phyloP scores from a whole-genome alignment of 805 yeast species.

The Citeromyces matritensis region DNA sequence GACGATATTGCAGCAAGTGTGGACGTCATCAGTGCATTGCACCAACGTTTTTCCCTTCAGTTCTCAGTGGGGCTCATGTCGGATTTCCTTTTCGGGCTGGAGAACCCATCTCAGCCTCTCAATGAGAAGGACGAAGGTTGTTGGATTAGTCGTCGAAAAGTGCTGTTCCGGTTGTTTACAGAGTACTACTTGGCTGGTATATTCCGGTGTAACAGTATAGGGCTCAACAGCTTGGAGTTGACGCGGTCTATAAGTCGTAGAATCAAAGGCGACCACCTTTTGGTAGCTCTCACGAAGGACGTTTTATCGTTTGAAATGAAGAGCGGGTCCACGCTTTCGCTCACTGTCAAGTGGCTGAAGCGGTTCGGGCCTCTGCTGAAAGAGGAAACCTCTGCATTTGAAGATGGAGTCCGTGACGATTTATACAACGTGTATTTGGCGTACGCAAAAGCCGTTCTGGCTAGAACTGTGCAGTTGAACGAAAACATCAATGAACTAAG shows the following conservation, averaged over 20 bases:
- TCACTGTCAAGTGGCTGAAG: slow-evolving; percentile 34
- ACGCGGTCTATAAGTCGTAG: slow-evolving; percentile 27
- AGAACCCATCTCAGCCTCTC: slow-evolving; percentile 14
- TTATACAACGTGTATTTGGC: slow-evolving; percentile 21
- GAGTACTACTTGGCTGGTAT: slow-evolving; percentile 49
- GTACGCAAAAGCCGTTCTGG: slow-evolving; percentile 26
- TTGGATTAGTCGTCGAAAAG: slow-evolving; percentile 7
- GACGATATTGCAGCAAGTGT: slow-evolving; percentile 51
- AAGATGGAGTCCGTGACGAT: slow-evolving; percentile 10
- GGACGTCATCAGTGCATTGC: slow-evolving; percentile 56
- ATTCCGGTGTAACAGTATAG: slow-evolving; percentile 24
- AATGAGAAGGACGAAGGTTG: slow-evolving; percentile 25
- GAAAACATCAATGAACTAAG: slow-evolving; percentile 18
- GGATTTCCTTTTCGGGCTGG: slow-evolving; percentile 23
- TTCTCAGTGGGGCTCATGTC: slow-evolving; percentile 37
- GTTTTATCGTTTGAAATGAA: slow-evolving; percentile 21
- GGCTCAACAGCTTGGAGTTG: slow-evolving; percentile 20
- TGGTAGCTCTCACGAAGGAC: slow-evolving; percentile 14
- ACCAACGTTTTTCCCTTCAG: slow-evolving; percentile 47
- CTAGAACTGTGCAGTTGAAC: slow-evolving; percentile 18
- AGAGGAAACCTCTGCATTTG: slow-evolving; percentile 13
- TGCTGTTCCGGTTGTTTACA: slow-evolving; percentile 30
- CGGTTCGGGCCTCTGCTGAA: slow-evolving; percentile 22
- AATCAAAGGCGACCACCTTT: slow-evolving; percentile 19
- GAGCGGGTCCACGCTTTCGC: slow-evolving; percentile 12